phyloP scores from a whole-genome alignment of 1,284 basidiomycete genomes.

The Cryptococcus neoformans region DNA sequence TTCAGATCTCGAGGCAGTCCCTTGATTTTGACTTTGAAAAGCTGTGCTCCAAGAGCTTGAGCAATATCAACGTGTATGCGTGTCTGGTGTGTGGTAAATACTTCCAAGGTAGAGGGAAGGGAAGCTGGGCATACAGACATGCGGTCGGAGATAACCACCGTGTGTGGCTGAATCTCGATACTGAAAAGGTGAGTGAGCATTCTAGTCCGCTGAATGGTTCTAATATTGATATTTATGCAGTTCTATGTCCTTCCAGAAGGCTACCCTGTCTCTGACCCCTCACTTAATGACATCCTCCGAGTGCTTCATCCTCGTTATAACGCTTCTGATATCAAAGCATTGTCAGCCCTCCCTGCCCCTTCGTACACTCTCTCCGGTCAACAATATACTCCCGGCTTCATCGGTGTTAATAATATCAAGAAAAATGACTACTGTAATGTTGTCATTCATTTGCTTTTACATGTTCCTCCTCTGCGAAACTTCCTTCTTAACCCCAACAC shows the following conservation, averaged over 20 bases:
- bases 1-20: constrained; percentile 75
- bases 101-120: constrained; percentile 93
- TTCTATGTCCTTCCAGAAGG: constrained; percentile 98
- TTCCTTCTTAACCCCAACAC: constrained; percentile 73
- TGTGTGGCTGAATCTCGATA: constrained; percentile 94
- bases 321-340: constrained; percentile 52
- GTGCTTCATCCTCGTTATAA: constrained; percentile 82
- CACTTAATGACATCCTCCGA: constrained; percentile 88
- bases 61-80: constrained; percentile 96
- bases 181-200: constrained; percentile 66
- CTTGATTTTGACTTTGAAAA: constrained; percentile 99
- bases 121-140: constrained; percentile 93
- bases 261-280: constrained; percentile 92
- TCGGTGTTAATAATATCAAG: constrained; percentile 97
- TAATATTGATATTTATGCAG: constrained; percentile 49
- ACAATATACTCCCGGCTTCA: constrained; percentile 87
- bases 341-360: constrained; percentile 56
- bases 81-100: constrained; percentile 99
- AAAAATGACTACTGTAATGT: constrained; percentile 97
- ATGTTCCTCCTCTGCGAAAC: constrained; percentile 85
- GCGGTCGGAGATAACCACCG: constrained; percentile 97
- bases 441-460: constrained; percentile 87
- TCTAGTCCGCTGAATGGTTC: background rate
- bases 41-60: constrained; percentile 92
- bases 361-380: constrained; percentile 79